Conservation (phyloP, 306 rosid species). For the Dalbergia oliveri region DNA sequence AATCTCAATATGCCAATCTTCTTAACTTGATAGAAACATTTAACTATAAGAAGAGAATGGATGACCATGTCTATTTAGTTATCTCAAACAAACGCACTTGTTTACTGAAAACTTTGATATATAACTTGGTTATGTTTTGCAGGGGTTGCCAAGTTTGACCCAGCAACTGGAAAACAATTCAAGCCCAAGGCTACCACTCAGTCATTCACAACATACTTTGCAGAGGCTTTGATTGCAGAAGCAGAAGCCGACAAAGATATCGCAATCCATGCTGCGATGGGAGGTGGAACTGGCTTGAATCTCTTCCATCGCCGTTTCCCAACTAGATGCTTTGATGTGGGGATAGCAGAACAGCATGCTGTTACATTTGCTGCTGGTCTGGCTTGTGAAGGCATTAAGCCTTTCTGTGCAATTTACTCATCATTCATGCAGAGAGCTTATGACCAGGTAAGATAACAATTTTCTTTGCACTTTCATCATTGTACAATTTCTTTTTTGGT, state of each 20-base stretch:
- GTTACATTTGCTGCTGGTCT: slow-evolving; percentile 97
- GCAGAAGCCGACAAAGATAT: slow-evolving; percentile 86
- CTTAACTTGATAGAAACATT: too few relatives aligned
- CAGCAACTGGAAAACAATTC: slow-evolving; percentile 87
- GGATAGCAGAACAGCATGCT: slow-evolving; percentile 98
- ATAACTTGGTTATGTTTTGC: slow-evolving; percentile 47
- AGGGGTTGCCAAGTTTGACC: slow-evolving; percentile 92
- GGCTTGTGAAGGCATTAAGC: slow-evolving; percentile 90
- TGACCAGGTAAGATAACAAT: slow-evolving; percentile 72
- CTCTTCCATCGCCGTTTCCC: slow-evolving; percentile 87
- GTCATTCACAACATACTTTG: slow-evolving; percentile 80
- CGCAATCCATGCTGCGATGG: slow-evolving; percentile 98
- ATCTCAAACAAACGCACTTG: too few relatives aligned
- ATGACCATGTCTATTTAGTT: neutral
- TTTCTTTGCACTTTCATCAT: slow-evolving; percentile 10
- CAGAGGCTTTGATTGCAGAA: slow-evolving; percentile 91
- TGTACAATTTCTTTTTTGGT: neutral
- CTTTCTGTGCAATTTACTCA: slow-evolving; percentile 88
- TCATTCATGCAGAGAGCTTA: slow-evolving; percentile 95
- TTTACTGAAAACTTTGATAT: neutral
- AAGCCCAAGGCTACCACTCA: slow-evolving; percentile 66
- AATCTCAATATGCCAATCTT: neutral
- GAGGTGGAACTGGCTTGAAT: slow-evolving; percentile 96
- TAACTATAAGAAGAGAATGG: neutral
- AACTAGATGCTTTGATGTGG: slow-evolving; percentile 89